phyloP scores from a whole-genome alignment of 352 stramenopile species.

The Phytopythium ostracodes region DNA sequence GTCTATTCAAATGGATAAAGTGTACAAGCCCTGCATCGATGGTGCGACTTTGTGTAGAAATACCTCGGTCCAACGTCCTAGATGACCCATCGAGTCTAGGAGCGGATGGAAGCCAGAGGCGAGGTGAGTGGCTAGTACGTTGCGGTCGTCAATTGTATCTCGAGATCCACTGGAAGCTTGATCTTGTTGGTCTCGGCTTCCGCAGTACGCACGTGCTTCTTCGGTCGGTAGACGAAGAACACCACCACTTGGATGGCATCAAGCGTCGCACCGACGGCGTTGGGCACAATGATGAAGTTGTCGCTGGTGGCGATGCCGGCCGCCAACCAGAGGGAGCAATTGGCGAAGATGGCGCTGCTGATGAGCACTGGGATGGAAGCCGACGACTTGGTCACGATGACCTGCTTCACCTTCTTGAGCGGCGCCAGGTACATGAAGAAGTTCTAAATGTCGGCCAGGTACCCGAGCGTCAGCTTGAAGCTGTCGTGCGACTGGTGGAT shows the following conservation, averaged over 20 bases:
- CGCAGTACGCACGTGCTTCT: neutral
- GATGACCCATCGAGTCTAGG: neutral
- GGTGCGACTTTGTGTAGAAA: too few species aligned
- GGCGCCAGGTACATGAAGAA: constrained; percentile 7
- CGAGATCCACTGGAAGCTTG: neutral
- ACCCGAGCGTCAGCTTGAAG: neutral
- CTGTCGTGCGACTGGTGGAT: neutral
- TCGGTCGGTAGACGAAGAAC: constrained; percentile 25
- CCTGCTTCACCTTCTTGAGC: constrained; percentile 13
- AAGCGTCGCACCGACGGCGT: constrained; percentile 20
- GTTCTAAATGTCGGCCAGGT: neutral
- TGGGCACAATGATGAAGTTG: constrained; percentile 10
- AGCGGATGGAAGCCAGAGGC: neutral
- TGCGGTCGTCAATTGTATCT: neutral
- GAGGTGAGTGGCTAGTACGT: neutral
- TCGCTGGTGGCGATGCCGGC: constrained; percentile 1
- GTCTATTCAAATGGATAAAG: too few species aligned
- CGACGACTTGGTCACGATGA: constrained; percentile 4
- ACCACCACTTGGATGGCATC: constrained; percentile 26
- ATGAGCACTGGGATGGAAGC: constrained; percentile 5
- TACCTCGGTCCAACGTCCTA: too few species aligned
- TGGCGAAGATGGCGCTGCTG: constrained; percentile 1
- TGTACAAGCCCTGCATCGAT: too few species aligned
- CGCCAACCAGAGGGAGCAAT: constrained; percentile 4
- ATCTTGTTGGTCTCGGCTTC: neutral